Percentiles rank a stretch among this genome's conserved stretches.
Evolutionary conservation across 805 yeast genomes (phyloP).

Genomic region (Teunomyces cretensis): DNA sequence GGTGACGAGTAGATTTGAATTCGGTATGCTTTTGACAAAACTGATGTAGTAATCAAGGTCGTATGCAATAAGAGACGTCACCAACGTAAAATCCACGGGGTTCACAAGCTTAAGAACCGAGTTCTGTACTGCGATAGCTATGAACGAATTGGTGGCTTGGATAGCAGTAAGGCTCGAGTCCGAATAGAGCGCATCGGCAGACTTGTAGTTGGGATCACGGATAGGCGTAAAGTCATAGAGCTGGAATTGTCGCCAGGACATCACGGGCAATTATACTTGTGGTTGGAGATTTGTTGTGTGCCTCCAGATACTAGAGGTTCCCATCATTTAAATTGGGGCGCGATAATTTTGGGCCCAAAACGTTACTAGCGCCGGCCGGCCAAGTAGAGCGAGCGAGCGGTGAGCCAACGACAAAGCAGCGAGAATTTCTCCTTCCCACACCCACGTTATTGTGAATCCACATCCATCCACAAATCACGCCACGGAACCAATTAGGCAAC

Average conservation of each 20-base stretch:
- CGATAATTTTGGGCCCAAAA: conserved; percentile 1
- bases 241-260: conserved; percentile 75
- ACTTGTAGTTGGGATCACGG: conserved; percentile 72
- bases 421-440: conserved; percentile 1
- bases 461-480: background rate
- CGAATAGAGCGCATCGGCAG: conserved; percentile 67
- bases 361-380: background rate
- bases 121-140: conserved; percentile 60
- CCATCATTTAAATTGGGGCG: background rate
- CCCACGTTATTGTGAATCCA: background rate
- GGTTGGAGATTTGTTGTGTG: too few relatives aligned
- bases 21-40: conserved; percentile 48
- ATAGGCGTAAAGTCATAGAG: conserved; percentile 84
- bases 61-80: conserved; percentile 59
- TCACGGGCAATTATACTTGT: background rate
- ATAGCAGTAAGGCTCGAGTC: conserved; percentile 71
- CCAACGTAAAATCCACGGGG: conserved; percentile 46
- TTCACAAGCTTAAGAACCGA: conserved; percentile 55
- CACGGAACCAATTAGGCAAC: background rate
- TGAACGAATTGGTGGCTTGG: conserved; percentile 51
- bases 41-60: conserved; percentile 65
- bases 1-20: conserved; percentile 58
- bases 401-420: background rate
- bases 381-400: background rate
- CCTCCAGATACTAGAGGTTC: too few relatives aligned